Conservation (phyloP, 2,329 filamentous ascomycete genomes). For the Colletotrichum incanum region DNA sequence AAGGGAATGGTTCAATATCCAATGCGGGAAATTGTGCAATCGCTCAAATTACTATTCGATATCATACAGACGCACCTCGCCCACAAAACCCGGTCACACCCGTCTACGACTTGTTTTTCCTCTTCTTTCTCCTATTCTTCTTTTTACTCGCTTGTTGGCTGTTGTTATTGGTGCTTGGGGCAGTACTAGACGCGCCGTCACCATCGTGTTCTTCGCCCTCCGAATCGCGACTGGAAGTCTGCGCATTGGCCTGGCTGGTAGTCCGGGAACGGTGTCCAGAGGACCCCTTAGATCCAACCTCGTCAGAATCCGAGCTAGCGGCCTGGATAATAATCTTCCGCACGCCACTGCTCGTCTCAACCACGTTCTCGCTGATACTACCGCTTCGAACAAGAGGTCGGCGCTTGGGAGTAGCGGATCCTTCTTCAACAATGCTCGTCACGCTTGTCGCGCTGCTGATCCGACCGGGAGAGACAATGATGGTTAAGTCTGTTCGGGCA, state of each 20-base stretch:
- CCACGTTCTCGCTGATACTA: constrained; percentile 45
- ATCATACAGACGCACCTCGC: constrained; percentile 30
- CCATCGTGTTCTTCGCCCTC: constrained; percentile 37
- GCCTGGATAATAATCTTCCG: constrained; percentile 45
- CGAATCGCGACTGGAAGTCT: constrained; percentile 17
- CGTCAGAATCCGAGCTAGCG: constrained; percentile 43
- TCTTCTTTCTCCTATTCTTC: constrained; percentile 58
- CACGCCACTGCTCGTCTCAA: constrained; percentile 44
- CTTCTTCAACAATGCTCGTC: constrained; percentile 33
- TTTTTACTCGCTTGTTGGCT: constrained; percentile 50
- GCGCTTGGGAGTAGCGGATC: constrained; percentile 32
- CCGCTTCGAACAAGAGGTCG: constrained; percentile 43
- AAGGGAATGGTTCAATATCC: not conserved
- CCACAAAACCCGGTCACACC: not conserved
- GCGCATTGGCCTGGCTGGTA: constrained; percentile 27
- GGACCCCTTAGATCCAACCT: constrained; percentile 39
- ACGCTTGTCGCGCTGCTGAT: constrained; percentile 37
- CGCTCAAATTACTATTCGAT: constrained; percentile 32
- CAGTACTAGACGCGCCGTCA: constrained; percentile 32
- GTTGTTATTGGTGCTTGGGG: constrained; percentile 30
- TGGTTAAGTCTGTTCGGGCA: constrained; percentile 28
- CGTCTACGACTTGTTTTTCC: constrained; percentile 52
- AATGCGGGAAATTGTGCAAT: not conserved
- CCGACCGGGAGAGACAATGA: constrained; percentile 35
- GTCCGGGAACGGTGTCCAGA: constrained; percentile 37